These are phyloP conservation scores for Glutinoglossum americanum DNA, from an alignment of 495 filamentous ascomycete species.

Conservation along the genomic window DNA sequence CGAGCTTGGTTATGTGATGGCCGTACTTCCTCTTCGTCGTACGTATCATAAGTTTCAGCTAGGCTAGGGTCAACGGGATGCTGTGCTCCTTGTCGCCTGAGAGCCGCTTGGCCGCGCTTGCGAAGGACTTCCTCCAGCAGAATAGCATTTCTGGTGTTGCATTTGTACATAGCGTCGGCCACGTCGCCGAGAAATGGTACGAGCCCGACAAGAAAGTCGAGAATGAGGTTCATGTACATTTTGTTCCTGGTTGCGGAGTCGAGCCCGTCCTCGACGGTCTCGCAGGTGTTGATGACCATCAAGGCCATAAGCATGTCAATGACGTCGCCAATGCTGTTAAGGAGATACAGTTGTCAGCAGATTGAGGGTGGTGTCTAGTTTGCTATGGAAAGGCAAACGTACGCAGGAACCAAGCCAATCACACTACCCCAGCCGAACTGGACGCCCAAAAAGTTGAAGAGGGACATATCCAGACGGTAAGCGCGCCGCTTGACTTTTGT, in stretches of 20 bases:
- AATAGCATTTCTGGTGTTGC: slow-evolving; percentile 60
- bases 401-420: slow-evolving; percentile 62
- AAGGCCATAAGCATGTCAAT: slow-evolving; percentile 46
- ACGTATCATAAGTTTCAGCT: background rate
- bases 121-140: slow-evolving; percentile 46
- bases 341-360: background rate
- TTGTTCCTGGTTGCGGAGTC: slow-evolving; percentile 27
- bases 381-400: slow-evolving; percentile 17
- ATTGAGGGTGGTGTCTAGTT: background rate
- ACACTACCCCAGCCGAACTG: slow-evolving; percentile 66
- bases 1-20: background rate
- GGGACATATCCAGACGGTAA: slow-evolving; percentile 57
- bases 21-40: background rate
- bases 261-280: slow-evolving; percentile 49
- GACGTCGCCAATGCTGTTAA: slow-evolving; percentile 46
- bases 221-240: slow-evolving; percentile 57
- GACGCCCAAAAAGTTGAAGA: slow-evolving; percentile 54
- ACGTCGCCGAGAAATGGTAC: slow-evolving; percentile 74
- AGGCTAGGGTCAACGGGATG: background rate
- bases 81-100: background rate
- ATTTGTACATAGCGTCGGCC: slow-evolving; percentile 41
- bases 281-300: slow-evolving; percentile 44
- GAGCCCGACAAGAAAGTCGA: slow-evolving; percentile 67
- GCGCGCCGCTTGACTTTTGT: slow-evolving; percentile 60
- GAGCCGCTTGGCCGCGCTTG: background rate